Percentiles rank a stretch among this genome's conserved stretches.
phyloP scores from a whole-genome alignment of 2,329 filamentous ascomycete genomes.

The Cladosporium cucumerinum region DNA sequence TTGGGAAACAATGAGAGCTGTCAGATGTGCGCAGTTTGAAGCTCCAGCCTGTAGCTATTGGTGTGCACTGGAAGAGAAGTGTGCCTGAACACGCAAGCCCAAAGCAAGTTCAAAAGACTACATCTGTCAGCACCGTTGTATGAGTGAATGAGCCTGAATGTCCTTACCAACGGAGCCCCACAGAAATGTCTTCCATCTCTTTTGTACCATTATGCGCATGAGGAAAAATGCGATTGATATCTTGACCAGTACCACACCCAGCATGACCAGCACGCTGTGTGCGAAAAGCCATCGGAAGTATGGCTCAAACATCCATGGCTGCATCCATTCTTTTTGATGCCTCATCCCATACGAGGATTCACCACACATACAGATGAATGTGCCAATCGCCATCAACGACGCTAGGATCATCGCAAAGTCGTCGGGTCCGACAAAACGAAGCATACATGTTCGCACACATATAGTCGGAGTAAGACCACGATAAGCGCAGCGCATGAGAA shows the following conservation, averaged over 20 bases:
- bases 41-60: constrained; percentile 47
- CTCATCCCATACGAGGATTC: constrained; percentile 49
- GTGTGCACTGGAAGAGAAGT: constrained; percentile 48
- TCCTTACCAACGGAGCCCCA: constrained; percentile 43
- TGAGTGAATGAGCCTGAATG: background rate
- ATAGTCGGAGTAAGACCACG: constrained; percentile 23
- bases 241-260: constrained; percentile 46
- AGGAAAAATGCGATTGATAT: constrained; percentile 49
- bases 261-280: constrained; percentile 47
- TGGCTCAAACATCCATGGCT: constrained; percentile 31
- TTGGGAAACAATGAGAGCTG: constrained; percentile 44
- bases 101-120: constrained; percentile 44
- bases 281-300: constrained; percentile 45
- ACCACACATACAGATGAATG: constrained; percentile 44
- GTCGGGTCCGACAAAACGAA: constrained; percentile 50
- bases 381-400: constrained; percentile 35
- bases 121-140: constrained; percentile 18
- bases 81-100: constrained; percentile 45
- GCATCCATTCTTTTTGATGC: constrained; percentile 37
- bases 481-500: constrained; percentile 24
- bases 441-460: constrained; percentile 46
- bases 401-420: constrained; percentile 47
- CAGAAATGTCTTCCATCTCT: constrained; percentile 41
- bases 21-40: constrained; percentile 32
- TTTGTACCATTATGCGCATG: constrained; percentile 42